Evolutionary conservation across 1,284 basidiomycete genomes (phyloP).

Genomic region (Calocybe gambosa): DNA sequence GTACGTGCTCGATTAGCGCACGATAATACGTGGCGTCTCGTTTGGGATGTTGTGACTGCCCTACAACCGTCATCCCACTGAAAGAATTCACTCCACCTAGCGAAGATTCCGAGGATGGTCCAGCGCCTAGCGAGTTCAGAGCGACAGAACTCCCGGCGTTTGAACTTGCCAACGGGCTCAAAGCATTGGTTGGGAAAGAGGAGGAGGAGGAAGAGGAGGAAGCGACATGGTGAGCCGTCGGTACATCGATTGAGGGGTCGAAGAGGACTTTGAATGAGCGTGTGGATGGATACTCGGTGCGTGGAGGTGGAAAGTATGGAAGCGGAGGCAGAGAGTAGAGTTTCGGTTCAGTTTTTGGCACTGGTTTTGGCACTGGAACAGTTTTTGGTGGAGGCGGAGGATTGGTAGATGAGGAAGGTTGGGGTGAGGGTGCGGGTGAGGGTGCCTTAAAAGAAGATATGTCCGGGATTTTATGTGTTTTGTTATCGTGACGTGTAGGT

Average conservation of each 20-base stretch:
- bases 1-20: conserved; percentile 47
- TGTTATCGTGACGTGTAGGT: conserved; percentile 10
- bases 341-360: conserved; percentile 13
- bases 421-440: conserved; percentile 4
- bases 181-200: not conserved
- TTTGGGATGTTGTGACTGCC: not conserved
- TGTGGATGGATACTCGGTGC: conserved; percentile 33
- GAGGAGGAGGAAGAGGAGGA: conserved; percentile 1
- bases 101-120: not conserved
- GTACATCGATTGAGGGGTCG: conserved; percentile 42
- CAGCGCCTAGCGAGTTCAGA: not conserved
- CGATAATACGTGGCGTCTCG: conserved; percentile 30
- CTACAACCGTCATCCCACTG: not conserved
- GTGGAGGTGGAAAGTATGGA: conserved; percentile 29
- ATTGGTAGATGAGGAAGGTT: conserved; percentile 2
- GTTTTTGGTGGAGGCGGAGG: not conserved
- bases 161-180: not conserved
- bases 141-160: not conserved
- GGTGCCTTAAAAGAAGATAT: not conserved
- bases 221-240: conserved; percentile 3
- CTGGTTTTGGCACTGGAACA: not conserved
- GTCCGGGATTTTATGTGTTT: not conserved
- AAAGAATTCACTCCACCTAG: not conserved
- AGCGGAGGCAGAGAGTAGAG: conserved; percentile 23
- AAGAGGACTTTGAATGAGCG: conserved; percentile 56